These are phyloP conservation scores for Heritiera fomes DNA, from an alignment of 345 rosid species.

Conservation along the genomic window DNA sequence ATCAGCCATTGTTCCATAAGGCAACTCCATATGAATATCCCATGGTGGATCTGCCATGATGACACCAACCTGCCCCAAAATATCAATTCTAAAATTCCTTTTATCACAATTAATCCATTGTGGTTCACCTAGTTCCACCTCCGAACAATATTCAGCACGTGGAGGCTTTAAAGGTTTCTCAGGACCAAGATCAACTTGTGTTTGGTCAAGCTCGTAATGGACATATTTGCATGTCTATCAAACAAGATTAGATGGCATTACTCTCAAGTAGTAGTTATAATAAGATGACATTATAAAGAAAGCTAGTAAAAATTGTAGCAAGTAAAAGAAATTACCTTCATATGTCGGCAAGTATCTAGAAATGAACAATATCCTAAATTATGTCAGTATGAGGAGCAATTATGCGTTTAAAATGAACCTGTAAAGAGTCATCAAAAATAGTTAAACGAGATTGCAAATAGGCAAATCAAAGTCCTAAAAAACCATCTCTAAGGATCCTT, in stretches of 20 bases:
- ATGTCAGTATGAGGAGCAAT: constrained; percentile 94
- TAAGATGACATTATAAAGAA: constrained; percentile 10
- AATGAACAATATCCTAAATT: constrained; percentile 97
- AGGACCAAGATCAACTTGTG: constrained; percentile 70
- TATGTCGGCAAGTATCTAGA: constrained; percentile 99
- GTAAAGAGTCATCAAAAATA: constrained; percentile 21
- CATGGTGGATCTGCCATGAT: constrained; percentile 99
- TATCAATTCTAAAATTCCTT: constrained; percentile 87
- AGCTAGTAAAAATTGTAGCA: constrained; percentile 8
- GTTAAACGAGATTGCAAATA: constrained; percentile 8
- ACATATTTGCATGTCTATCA: constrained; percentile 94
- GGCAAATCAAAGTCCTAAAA: not conserved
- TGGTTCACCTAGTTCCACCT: constrained; percentile 96
- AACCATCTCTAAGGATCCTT: not conserved
- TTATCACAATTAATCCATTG: constrained; percentile 98
- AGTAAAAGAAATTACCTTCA: constrained; percentile 62
- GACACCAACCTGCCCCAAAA: constrained; percentile 94
- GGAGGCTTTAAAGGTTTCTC: constrained; percentile 70
- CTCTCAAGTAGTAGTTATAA: not conserved
- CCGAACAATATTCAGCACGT: constrained; percentile 95
- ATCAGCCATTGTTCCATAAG: constrained; percentile 99
- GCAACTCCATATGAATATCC: constrained; percentile 99
- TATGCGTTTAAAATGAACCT: constrained; percentile 94
- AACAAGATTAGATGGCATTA: constrained; percentile 16
- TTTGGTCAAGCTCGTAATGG: constrained; percentile 94